A percentile compares a stretch with the other conserved stretches of the same genome.
These are phyloP conservation scores for Leishmania tropica DNA, from an alignment of 208 protist genomes.

Conservation along the genomic window DNA sequence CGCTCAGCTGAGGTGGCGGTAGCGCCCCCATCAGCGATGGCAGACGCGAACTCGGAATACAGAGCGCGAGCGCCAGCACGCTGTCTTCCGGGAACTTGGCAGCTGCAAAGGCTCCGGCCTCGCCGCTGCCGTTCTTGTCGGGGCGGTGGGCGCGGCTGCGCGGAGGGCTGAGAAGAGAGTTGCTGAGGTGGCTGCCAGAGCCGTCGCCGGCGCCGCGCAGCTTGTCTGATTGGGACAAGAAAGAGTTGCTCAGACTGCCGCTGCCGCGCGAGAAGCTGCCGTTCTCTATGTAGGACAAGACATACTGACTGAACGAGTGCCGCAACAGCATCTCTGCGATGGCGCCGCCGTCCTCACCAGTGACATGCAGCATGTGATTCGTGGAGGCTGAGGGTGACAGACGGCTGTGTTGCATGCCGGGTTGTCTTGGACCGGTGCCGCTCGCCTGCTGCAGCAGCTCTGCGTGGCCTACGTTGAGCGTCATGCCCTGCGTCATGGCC, in stretches of 20 bases:
- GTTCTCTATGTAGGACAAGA: conserved; percentile 39
- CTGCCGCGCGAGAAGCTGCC: conserved; percentile 33
- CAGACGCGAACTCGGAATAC: conserved; percentile 28
- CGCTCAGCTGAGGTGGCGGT: conserved; percentile 1
- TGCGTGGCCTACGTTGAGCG: conserved; percentile 11
- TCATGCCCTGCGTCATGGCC: conserved; percentile 41
- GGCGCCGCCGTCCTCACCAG: neutral
- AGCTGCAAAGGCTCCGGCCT: neutral
- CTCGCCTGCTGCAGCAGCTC: conserved; percentile 6
- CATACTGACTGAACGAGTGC: conserved; percentile 33
- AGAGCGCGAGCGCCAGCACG: conserved; percentile 39
- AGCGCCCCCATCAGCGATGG: conserved; percentile 17
- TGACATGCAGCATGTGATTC: neutral
- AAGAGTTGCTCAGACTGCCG: conserved; percentile 11
- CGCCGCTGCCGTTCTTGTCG: conserved; percentile 1
- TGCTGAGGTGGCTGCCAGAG: neutral
- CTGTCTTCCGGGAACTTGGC: conserved; percentile 43
- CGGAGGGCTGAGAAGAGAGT: neutral
- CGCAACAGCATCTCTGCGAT: neutral
- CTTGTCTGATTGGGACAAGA: neutral
- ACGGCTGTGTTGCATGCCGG: neutral
- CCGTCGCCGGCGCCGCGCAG: neutral
- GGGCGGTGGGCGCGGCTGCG: neutral
- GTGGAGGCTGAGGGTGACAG: neutral
- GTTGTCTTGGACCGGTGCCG: neutral